A percentile compares a stretch with the other conserved stretches of the same genome.
Evolutionary conservation across 306 rosid genomes (phyloP).

Genomic region (Malus fusca): DNA sequence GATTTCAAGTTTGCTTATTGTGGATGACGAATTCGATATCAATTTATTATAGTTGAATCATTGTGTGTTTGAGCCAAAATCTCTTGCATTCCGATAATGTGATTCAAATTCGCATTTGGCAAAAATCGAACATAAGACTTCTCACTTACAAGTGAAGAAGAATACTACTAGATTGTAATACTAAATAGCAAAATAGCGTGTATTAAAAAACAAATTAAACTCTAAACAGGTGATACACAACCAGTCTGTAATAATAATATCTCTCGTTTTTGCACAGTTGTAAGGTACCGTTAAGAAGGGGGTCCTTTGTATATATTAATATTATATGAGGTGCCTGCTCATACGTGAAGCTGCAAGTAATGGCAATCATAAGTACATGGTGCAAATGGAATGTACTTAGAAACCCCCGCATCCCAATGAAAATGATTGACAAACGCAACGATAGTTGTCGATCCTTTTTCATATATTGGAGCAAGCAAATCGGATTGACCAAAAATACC

Average conservation of each 20-base stretch:
- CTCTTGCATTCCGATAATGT: too few species aligned
- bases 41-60: too few species aligned
- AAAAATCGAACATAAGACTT: too few species aligned
- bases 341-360: conserved; percentile 3
- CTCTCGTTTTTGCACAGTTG: background rate
- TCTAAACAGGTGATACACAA: background rate
- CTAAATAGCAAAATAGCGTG: too few species aligned
- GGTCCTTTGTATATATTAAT: background rate
- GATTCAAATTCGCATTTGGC: too few species aligned
- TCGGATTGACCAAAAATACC: background rate
- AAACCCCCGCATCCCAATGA: conserved; percentile 6
- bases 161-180: accelerated
- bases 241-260: background rate
- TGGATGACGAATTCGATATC: accelerated
- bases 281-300: background rate
- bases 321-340: background rate
- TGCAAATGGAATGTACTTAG: conserved; percentile 32
- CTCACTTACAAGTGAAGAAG: too few species aligned
- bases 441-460: background rate
- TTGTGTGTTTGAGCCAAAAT: background rate
- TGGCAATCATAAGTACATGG: conserved; percentile 18
- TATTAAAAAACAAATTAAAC: background rate
- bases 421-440: conserved; percentile 20
- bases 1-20: too few species aligned
- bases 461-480: background rate